These are phyloP conservation scores for Berberis thunbergii DNA, from an alignment of 164 flowering plant genomes.

Conservation along the genomic window DNA sequence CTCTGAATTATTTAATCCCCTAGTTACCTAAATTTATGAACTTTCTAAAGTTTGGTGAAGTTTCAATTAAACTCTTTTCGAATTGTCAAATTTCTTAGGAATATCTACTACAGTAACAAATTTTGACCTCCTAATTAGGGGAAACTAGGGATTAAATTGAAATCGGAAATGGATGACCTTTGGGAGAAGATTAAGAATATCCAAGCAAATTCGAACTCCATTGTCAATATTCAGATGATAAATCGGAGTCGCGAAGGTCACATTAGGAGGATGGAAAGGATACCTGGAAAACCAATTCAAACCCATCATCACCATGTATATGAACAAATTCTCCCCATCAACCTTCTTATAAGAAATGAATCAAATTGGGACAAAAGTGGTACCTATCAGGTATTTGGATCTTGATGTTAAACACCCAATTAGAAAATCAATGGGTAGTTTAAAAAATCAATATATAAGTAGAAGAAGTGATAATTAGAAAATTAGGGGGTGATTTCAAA, in stretches of 20 bases:
- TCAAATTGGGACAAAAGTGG: background rate
- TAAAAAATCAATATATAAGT: background rate
- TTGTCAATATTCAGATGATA: slow-evolving; percentile 87
- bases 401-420: slow-evolving; percentile 54
- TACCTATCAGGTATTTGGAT: slow-evolving; percentile 87
- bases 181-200: slow-evolving; percentile 90
- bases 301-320: background rate
- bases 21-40: too few relatives aligned
- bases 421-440: slow-evolving; percentile 20
- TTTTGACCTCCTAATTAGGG: too few relatives aligned
- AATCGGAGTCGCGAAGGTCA: slow-evolving; percentile 73
- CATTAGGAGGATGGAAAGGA: slow-evolving; percentile 86
- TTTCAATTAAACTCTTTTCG: too few relatives aligned
- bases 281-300: slow-evolving; percentile 33
- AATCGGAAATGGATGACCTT: slow-evolving; percentile 33
- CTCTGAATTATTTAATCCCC: too few relatives aligned
- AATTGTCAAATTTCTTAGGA: too few relatives aligned
- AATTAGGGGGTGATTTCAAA: too few relatives aligned
- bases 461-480: background rate
- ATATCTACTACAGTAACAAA: too few relatives aligned
- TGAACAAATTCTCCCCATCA: slow-evolving; percentile 1
- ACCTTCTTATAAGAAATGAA: background rate
- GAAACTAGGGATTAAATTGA: background rate
- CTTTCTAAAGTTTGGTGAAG: too few relatives aligned
- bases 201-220: slow-evolving; percentile 88